phyloP scores from a whole-genome alignment of 495 filamentous ascomycete species.

The Copromyces sp. region DNA sequence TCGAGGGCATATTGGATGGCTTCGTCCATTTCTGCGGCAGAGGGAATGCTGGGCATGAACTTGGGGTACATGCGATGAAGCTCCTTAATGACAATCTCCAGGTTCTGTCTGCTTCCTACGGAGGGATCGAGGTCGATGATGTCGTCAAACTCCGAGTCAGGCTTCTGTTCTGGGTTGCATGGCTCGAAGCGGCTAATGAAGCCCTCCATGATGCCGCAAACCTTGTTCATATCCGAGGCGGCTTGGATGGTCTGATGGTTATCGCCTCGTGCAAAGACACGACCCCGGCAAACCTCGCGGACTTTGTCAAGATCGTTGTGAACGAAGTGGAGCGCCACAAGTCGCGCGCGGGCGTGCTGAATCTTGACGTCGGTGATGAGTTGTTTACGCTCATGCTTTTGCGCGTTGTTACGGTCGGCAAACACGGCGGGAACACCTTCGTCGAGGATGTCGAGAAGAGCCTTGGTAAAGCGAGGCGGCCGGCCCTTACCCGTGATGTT shows the following conservation, averaged over 20 bases:
- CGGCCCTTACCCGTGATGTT: constrained; percentile 76
- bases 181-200: constrained; percentile 82
- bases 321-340: constrained; percentile 89
- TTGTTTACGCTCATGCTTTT: constrained; percentile 75
- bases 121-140: constrained; percentile 78
- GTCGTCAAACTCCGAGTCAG: constrained; percentile 69
- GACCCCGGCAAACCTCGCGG: constrained; percentile 59
- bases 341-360: constrained; percentile 48
- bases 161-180: constrained; percentile 47
- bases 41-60: constrained; percentile 62
- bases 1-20: constrained; percentile 68
- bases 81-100: constrained; percentile 65
- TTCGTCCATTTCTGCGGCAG: constrained; percentile 61
- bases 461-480: constrained; percentile 59
- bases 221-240: constrained; percentile 51
- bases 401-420: constrained; percentile 90
- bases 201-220: constrained; percentile 87
- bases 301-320: constrained; percentile 66
- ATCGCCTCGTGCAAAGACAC: constrained; percentile 78
- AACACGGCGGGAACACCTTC: constrained; percentile 57
- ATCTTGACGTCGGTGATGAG: constrained; percentile 66
- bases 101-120: constrained; percentile 67
- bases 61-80: constrained; percentile 65
- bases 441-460: constrained; percentile 50
- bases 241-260: constrained; percentile 98